Evolutionary conservation across 1,139 yeast genomes (phyloP).

Genomic region (Waltiozyma sp.): DNA sequence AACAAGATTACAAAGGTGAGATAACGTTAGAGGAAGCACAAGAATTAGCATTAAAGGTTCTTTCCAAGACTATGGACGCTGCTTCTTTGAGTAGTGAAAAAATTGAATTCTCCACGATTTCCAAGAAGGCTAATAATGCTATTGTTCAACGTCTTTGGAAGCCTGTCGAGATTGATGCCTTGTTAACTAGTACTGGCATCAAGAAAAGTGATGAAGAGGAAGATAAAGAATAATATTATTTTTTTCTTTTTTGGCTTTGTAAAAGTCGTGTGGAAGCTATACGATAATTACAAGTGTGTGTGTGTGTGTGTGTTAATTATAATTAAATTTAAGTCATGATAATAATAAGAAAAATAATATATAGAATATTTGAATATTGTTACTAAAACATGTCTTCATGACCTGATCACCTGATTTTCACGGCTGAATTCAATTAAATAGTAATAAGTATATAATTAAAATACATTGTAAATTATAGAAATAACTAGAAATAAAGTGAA

Average conservation of each 20-base stretch:
- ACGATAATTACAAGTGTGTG: no score
- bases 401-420: no score
- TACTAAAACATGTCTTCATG: no score
- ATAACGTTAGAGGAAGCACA: constrained; percentile 69
- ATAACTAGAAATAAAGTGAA: not conserved
- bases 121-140: constrained; percentile 31
- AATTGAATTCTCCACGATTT: constrained; percentile 80
- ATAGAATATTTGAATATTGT: no score
- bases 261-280: no score
- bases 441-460: no score
- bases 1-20: constrained; percentile 89
- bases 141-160: constrained; percentile 67
- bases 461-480: not conserved
- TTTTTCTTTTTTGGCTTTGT: no score
- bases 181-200: constrained; percentile 68
- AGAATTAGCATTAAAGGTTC: constrained; percentile 80
- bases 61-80: constrained; percentile 90
- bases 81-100: constrained; percentile 79
- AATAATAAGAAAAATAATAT: no score
- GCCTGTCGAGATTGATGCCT: constrained; percentile 62
- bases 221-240: not conserved
- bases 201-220: constrained; percentile 41
- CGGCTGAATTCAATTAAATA: no score
- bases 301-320: no score
- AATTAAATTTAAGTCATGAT: not conserved